Conservation (phyloP, 495 filamentous ascomycete genomes). For the Usnea hakonensis region DNA sequence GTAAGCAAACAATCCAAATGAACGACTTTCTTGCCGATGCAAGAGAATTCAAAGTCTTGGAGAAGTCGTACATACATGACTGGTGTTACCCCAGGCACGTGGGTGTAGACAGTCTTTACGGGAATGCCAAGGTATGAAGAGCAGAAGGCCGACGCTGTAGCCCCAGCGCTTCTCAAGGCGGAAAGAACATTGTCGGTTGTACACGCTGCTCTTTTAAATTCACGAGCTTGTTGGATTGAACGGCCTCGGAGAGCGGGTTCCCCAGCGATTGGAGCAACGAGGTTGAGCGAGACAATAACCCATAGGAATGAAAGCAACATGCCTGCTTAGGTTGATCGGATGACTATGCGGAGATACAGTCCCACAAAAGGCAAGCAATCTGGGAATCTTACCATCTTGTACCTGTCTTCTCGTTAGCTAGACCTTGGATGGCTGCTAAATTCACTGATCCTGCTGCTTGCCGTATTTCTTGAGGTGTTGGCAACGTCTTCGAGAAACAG, state of each 20-base stretch:
- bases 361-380: neutral
- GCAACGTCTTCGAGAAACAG: neutral
- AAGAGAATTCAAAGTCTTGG: neutral
- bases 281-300: neutral
- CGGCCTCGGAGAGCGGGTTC: neutral
- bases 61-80: neutral
- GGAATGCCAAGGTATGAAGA: conserved; percentile 1
- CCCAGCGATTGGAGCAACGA: neutral
- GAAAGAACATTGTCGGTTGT: neutral
- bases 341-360: neutral
- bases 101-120: neutral
- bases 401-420: neutral
- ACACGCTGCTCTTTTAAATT: neutral
- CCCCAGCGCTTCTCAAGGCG: neutral
- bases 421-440: neutral
- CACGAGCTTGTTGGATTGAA: neutral
- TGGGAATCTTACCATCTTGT: neutral
- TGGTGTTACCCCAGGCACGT: neutral
- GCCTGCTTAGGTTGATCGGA: neutral
- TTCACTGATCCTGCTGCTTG: neutral
- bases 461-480: neutral
- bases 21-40: neutral
- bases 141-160: neutral
- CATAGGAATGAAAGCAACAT: neutral
- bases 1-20: neutral